A percentile compares a stretch with the other conserved stretches of the same genome.
Conservation (phyloP, 495 filamentous ascomycete genomes). For the Lophium mytilinum region DNA sequence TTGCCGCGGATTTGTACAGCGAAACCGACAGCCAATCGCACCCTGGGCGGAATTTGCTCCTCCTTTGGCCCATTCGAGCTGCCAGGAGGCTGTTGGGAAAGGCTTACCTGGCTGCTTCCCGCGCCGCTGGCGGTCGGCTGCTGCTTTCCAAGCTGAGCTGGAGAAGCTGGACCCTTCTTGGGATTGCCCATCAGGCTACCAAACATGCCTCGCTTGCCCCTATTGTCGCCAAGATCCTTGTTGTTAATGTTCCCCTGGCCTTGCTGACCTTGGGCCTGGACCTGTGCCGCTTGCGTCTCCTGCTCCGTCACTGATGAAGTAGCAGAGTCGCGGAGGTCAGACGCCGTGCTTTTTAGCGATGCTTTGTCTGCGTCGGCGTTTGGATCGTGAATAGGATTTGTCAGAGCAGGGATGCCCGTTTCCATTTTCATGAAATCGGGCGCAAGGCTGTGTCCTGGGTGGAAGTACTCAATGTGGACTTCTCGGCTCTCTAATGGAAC, state of each 20-base stretch:
- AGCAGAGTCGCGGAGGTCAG: conserved; percentile 24
- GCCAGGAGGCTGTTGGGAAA: conserved; percentile 23
- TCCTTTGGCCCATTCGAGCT: conserved; percentile 35
- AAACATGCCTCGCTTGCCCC: conserved; percentile 26
- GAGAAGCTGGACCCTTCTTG: conserved; percentile 12
- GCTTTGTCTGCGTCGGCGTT: conserved; percentile 43
- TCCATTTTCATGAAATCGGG: conserved; percentile 78
- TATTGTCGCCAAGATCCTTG: conserved; percentile 27
- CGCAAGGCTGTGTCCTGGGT: conserved; percentile 59
- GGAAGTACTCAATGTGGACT: conserved; percentile 75
- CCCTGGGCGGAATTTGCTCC: conserved; percentile 38
- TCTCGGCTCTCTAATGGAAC: conserved; percentile 88
- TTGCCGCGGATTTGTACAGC: conserved; percentile 76
- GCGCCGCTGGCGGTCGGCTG: conserved; percentile 18
- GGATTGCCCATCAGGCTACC: conserved; percentile 24
- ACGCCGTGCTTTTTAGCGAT: conserved; percentile 28
- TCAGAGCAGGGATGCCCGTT: conserved; percentile 63
- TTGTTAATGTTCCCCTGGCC: conserved; percentile 9
- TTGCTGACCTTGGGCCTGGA: conserved; percentile 1
- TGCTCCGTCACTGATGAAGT: conserved; percentile 16
- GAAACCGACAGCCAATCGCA: conserved; percentile 79
- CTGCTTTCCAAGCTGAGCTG: conserved; percentile 21
- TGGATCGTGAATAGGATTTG: conserved; percentile 41
- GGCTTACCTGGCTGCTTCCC: conserved; percentile 21
- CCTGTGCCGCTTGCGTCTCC: neutral